Percentiles rank a stretch among this genome's conserved stretches.
phyloP scores from a whole-genome alignment of 2,329 filamentous ascomycete genomes.

The Cadophora malorum region DNA sequence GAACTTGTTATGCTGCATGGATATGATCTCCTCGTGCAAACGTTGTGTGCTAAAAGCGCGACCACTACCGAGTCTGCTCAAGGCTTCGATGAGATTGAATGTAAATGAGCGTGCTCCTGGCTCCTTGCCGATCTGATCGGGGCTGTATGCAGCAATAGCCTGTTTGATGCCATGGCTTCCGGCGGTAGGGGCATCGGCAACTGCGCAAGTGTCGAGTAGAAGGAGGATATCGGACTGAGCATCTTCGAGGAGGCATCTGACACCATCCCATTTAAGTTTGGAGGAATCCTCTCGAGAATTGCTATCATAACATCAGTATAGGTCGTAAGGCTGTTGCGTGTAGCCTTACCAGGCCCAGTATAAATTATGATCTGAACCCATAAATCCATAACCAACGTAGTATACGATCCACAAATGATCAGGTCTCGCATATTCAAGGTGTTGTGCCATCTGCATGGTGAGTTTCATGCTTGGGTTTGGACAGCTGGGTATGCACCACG shows the following conservation, averaged over 20 bases:
- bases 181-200: conserved; percentile 56
- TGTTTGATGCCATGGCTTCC: conserved; percentile 66
- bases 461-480: conserved; percentile 67
- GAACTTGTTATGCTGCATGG: conserved; percentile 48
- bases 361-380: conserved; percentile 64
- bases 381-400: conserved; percentile 67
- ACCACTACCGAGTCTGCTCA: conserved; percentile 58
- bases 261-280: conserved; percentile 68
- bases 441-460: conserved; percentile 63
- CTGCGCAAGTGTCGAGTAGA: conserved; percentile 65
- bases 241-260: conserved; percentile 67
- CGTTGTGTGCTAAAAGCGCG: conserved; percentile 62
- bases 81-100: conserved; percentile 59
- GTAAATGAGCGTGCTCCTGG: conserved; percentile 62
- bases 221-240: conserved; percentile 67
- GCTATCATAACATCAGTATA: conserved; percentile 53
- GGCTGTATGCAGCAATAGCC: conserved; percentile 64
- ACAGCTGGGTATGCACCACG: conserved; percentile 66
- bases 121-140: conserved; percentile 56
- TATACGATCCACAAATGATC: conserved; percentile 70
- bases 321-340: conserved; percentile 37
- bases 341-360: conserved; percentile 70
- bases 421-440: conserved; percentile 62
- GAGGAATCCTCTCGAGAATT: conserved; percentile 63
- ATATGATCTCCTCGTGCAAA: conserved; percentile 61